A percentile compares a stretch with the other conserved stretches of the same genome.
phyloP scores from a whole-genome alignment of 2,329 filamentous ascomycete genomes.

The Calonectria hawksworthii region DNA sequence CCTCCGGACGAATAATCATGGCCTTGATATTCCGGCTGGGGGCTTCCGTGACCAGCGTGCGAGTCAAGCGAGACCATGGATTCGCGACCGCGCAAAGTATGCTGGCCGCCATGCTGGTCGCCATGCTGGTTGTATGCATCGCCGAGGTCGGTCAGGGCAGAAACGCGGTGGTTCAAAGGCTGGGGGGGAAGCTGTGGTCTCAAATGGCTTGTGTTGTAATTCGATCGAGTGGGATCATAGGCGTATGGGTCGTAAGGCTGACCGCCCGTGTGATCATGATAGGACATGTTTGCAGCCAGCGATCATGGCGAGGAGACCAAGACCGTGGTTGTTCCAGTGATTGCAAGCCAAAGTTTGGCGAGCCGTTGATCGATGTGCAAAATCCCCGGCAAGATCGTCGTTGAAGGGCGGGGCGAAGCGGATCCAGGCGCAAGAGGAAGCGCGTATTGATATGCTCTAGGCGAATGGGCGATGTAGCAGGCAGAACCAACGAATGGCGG shows the following conservation, averaged over 20 bases:
- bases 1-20: slow-evolving; percentile 39
- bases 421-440: background rate
- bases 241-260: slow-evolving; percentile 44
- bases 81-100: slow-evolving; percentile 51
- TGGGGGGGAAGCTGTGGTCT: slow-evolving; percentile 12
- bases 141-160: slow-evolving; percentile 51
- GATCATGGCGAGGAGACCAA: slow-evolving; percentile 39
- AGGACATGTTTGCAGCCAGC: slow-evolving; percentile 44
- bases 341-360: background rate
- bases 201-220: background rate
- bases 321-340: background rate
- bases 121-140: slow-evolving; percentile 46
- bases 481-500: background rate
- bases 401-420: slow-evolving; percentile 7
- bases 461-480: background rate
- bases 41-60: slow-evolving; percentile 37
- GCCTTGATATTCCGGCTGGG: slow-evolving; percentile 34
- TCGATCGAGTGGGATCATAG: slow-evolving; percentile 28
- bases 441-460: background rate
- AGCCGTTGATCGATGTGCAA: background rate
- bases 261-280: slow-evolving; percentile 48
- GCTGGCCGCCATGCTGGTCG: slow-evolving; percentile 34
- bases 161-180: slow-evolving; percentile 50
- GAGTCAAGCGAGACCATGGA: slow-evolving; percentile 59
- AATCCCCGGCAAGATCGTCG: slow-evolving; percentile 7